phyloP scores from a whole-genome alignment of 2,329 filamentous ascomycete genomes.

The Fusarium fujikuroi region DNA sequence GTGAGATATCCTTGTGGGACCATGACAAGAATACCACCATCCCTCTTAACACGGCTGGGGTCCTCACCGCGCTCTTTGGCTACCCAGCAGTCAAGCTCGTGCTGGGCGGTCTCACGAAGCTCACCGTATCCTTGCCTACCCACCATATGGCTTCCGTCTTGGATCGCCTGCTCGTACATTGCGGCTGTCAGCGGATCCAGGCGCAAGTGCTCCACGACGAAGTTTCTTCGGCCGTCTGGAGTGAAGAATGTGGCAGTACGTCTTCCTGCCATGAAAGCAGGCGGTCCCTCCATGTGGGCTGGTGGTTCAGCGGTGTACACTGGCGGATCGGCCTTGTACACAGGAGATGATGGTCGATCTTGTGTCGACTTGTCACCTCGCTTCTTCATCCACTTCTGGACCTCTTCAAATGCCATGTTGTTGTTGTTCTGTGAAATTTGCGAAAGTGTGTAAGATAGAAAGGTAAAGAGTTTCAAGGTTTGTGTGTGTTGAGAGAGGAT shows the following conservation, averaged over 20 bases:
- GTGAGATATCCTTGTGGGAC: fast-evolving
- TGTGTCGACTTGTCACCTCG: not conserved
- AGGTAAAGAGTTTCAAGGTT: fast-evolving
- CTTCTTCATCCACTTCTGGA: not conserved
- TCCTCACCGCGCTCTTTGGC: not conserved
- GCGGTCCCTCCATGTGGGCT: not conserved
- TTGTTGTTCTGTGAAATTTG: fast-evolving
- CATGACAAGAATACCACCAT: not conserved
- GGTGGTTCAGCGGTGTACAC: fast-evolving
- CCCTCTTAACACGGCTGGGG: fast-evolving
- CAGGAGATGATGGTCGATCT: fast-evolving
- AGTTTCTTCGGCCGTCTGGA: not conserved
- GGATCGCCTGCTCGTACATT: fast-evolving
- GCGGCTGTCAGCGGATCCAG: not conserved
- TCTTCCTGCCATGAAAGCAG: not conserved
- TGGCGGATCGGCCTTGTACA: fast-evolving
- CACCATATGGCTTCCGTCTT: fast-evolving
- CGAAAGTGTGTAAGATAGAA: fast-evolving
- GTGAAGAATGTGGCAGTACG: fast-evolving
- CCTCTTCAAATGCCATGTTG: fast-evolving
- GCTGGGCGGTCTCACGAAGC: fast-evolving
- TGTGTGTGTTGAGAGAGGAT: not conserved
- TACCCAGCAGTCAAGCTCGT: not conserved
- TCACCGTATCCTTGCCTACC: not conserved
- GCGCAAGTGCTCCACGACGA: fast-evolving